Evolutionary conservation across 306 rosid genomes (phyloP).

Genomic region (Astragalus membranaceus): DNA sequence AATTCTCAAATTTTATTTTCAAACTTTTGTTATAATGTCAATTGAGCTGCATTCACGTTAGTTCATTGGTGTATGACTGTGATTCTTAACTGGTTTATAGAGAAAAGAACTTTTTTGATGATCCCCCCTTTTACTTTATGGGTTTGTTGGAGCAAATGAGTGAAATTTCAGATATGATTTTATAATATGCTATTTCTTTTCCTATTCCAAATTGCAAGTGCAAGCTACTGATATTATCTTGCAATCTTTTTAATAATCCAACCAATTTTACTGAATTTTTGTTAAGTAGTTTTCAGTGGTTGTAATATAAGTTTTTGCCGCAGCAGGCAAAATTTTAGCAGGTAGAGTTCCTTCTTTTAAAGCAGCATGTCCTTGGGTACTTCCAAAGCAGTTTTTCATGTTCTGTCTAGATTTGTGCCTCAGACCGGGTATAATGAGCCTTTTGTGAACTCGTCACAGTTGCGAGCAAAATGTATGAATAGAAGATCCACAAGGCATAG

Average conservation of each 20-base stretch:
- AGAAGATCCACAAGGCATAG: slow-evolving; percentile 30
- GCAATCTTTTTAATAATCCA: not conserved
- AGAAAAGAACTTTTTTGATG: not conserved
- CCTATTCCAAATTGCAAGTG: not conserved
- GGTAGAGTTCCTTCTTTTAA: not conserved
- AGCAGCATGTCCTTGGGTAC: slow-evolving; percentile 34
- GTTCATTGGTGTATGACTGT: not conserved
- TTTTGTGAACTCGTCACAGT: slow-evolving; percentile 15
- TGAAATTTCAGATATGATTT: not conserved
- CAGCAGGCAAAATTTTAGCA: slow-evolving; percentile 13
- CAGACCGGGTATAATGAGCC: slow-evolving; percentile 27
- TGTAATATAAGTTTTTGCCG: not conserved
- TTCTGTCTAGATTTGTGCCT: slow-evolving; percentile 38
- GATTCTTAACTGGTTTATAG: not conserved
- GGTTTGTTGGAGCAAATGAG: not conserved
- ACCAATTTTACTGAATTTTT: not conserved
- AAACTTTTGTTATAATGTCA: not conserved
- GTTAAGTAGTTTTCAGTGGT: not conserved
- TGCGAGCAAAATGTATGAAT: slow-evolving; percentile 30
- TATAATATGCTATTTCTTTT: not conserved
- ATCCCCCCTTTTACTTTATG: too few relatives aligned
- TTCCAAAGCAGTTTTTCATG: slow-evolving; percentile 47
- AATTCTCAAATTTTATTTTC: not conserved
- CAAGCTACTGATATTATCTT: not conserved
- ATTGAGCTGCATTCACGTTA: not conserved